Percentiles rank a stretch among this genome's conserved stretches.
phyloP scores from a whole-genome alignment of 352 stramenopile species.

The Globisporangium takayamanum region DNA sequence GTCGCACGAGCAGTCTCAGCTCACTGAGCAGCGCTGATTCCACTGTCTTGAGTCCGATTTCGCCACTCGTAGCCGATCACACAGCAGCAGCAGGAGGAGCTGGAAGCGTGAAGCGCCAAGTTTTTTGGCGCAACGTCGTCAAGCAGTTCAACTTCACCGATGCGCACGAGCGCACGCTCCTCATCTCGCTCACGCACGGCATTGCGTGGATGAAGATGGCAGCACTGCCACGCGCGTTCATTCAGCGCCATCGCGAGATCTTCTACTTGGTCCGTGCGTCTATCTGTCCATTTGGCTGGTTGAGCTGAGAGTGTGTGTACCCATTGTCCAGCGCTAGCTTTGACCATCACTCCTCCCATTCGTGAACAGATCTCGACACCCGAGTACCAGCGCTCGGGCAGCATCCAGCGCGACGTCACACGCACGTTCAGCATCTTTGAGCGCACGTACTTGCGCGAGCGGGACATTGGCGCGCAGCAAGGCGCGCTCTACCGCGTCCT shows the following conservation, averaged over 20 bases:
- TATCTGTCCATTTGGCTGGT: too few relatives aligned
- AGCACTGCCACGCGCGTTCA: slow-evolving; percentile 40
- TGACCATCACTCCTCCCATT: not conserved
- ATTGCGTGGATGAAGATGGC: slow-evolving; percentile 62
- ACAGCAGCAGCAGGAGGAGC: not conserved
- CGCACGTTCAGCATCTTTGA: slow-evolving; percentile 87
- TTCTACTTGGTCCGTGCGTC: slow-evolving; percentile 49
- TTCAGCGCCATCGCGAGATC: slow-evolving; percentile 67
- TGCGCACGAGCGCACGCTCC: slow-evolving; percentile 45
- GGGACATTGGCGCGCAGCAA: slow-evolving; percentile 46
- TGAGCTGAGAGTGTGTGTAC: not conserved
- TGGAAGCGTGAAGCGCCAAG: slow-evolving; percentile 26
- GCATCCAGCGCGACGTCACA: slow-evolving; percentile 76
- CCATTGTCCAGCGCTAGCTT: not conserved
- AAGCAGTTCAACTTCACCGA: slow-evolving; percentile 77
- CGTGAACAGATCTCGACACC: slow-evolving; percentile 34
- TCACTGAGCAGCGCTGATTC: slow-evolving; percentile 5
- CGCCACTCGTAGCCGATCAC: not conserved
- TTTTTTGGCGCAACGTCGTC: slow-evolving; percentile 77
- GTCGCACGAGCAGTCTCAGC: slow-evolving; percentile 9
- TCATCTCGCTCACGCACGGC: slow-evolving; percentile 61
- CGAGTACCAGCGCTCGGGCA: slow-evolving; percentile 61
- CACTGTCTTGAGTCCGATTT: not conserved
- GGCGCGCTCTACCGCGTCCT: slow-evolving; percentile 68
- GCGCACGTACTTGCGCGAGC: slow-evolving; percentile 24